These are phyloP conservation scores for Quercus lobata DNA, from an alignment of 331 rosid species.

Conservation along the genomic window DNA sequence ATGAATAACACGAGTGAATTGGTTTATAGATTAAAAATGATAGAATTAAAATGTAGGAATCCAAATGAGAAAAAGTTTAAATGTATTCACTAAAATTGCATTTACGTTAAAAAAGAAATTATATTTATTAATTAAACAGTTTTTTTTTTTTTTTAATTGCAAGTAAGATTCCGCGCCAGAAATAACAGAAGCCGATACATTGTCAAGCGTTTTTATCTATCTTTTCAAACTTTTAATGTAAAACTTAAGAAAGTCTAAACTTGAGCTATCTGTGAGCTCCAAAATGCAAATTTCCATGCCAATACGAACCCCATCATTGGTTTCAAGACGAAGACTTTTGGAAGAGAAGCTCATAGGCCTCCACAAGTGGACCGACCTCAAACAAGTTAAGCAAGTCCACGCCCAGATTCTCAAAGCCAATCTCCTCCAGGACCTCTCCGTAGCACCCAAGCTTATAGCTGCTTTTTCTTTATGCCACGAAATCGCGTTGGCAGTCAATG, in stretches of 20 bases:
- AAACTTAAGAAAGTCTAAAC: neutral
- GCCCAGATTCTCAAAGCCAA: constrained; percentile 71
- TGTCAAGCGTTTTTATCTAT: neutral
- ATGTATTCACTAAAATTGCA: accelerated
- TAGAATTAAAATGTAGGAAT: too few relatives aligned
- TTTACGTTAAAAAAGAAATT: too few relatives aligned
- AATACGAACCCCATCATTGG: constrained; percentile 62
- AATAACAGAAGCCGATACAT: neutral
- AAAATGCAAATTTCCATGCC: constrained; percentile 50
- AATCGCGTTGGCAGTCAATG: constrained; percentile 44
- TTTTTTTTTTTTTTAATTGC: too few relatives aligned
- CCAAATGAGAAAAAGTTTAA: accelerated
- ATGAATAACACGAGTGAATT: too few relatives aligned
- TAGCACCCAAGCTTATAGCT: constrained; percentile 63
- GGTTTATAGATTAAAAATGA: too few relatives aligned
- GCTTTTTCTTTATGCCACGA: constrained; percentile 64
- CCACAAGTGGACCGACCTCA: constrained; percentile 52
- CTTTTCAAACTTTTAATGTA: neutral
- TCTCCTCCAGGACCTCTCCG: constrained; percentile 57
- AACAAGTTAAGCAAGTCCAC: constrained; percentile 61
- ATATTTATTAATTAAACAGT: too few relatives aligned
- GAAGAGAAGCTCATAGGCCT: constrained; percentile 71
- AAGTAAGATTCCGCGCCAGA: neutral
- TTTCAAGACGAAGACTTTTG: constrained; percentile 51
- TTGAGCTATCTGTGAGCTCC: neutral